Percentiles rank a stretch among this genome's conserved stretches.
phyloP scores from a whole-genome alignment of 192 early-diverging fungal species.

The Coemansia sp. region DNA sequence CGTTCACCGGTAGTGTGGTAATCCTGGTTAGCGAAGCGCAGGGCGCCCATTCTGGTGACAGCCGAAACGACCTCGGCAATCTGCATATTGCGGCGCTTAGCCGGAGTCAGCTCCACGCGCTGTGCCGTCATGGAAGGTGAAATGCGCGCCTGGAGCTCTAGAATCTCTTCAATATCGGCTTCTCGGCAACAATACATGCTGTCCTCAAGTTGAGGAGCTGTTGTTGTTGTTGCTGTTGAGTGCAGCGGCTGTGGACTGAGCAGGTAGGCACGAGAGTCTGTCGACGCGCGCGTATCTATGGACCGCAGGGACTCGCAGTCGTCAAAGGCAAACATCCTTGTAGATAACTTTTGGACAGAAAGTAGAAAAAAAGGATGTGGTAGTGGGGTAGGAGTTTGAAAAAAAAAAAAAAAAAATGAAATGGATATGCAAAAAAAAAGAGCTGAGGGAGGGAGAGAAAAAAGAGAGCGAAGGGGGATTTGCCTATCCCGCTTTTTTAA shows the following conservation, averaged over 20 bases:
- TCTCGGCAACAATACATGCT: neutral
- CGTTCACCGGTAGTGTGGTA: constrained; percentile 11
- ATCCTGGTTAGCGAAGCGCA: constrained; percentile 50
- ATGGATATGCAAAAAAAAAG: neutral
- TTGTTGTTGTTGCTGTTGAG: neutral
- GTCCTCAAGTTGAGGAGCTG: neutral
- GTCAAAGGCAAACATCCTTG: neutral
- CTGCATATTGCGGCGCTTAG: constrained; percentile 40
- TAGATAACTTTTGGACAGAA: neutral
- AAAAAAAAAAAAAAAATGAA: neutral
- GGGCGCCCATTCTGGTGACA: constrained; percentile 39
- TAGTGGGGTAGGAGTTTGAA: neutral
- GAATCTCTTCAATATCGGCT: constrained; percentile 28
- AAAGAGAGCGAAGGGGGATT: neutral
- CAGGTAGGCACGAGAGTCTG: constrained; percentile 20
- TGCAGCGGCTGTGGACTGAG: neutral
- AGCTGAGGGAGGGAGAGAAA: neutral
- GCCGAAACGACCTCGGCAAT: constrained; percentile 34
- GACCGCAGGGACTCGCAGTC: constrained; percentile 23
- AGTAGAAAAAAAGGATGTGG: neutral
- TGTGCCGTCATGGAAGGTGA: constrained; percentile 20
- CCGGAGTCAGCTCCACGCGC: constrained; percentile 34
- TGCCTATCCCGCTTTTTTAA: neutral
- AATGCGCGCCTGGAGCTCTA: constrained; percentile 17
- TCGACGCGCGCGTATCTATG: constrained; percentile 29